Conservation (phyloP, 139 green algal species). For the Chlamydomonas sphaeroides region DNA sequence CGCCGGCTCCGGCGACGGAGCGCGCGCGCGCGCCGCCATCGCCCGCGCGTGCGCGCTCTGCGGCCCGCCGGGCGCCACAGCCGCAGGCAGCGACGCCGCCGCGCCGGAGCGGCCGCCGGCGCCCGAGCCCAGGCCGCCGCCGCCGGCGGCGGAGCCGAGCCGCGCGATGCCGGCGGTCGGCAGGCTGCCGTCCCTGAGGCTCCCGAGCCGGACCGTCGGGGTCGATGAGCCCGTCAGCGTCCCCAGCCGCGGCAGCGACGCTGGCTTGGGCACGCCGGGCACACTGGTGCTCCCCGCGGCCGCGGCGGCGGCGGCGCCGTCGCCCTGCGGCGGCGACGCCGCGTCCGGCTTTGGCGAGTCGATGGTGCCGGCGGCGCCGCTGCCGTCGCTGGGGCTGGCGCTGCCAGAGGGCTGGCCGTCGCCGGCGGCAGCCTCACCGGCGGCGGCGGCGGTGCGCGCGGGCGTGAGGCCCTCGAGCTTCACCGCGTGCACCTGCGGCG, state of each 20-base stretch:
- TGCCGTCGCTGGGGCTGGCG: background rate
- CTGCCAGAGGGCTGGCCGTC: background rate
- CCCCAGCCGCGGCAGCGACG: conserved; percentile 10
- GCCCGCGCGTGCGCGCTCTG: conserved; percentile 35
- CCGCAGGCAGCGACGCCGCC: conserved; percentile 16
- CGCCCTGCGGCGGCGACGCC: background rate
- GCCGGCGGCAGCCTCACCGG: background rate
- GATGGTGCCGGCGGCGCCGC: background rate
- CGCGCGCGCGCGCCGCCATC: conserved; percentile 30
- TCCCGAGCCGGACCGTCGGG: conserved; percentile 19
- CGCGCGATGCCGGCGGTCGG: conserved; percentile 1
- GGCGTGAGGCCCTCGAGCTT: conserved; percentile 20
- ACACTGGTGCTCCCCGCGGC: background rate
- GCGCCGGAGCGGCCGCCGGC: background rate
- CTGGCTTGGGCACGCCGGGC: background rate
- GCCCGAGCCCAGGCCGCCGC: background rate
- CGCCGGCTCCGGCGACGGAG: conserved; percentile 39
- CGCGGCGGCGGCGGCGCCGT: background rate
- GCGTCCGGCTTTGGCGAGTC: background rate
- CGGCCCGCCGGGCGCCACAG: conserved; percentile 33
- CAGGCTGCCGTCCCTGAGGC: conserved; percentile 19
- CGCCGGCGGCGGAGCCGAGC: background rate
- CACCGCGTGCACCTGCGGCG: background rate
- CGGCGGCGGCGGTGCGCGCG: background rate
- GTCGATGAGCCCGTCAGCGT: background rate